A percentile compares a stretch with the other conserved stretches of the same genome.
Evolutionary conservation across 768 basidiomycete genomes (phyloP).

Genomic region (Crassisporium funariophilum): DNA sequence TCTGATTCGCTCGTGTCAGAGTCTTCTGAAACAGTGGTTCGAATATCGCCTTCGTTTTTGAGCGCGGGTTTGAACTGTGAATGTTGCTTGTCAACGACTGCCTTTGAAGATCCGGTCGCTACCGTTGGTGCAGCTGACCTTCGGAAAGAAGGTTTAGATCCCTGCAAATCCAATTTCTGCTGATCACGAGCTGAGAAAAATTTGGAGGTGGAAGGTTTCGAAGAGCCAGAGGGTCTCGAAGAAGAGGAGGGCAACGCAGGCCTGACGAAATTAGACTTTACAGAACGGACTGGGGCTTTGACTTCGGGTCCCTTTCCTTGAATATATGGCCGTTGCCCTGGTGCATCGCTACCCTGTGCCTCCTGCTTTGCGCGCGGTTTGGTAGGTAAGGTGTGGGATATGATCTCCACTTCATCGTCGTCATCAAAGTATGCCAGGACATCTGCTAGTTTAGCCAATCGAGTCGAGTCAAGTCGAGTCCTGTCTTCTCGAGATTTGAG

Average conservation of each 20-base stretch:
- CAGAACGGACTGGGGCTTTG: conserved; percentile 3
- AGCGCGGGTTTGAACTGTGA: conserved; percentile 12
- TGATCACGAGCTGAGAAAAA: conserved; percentile 32
- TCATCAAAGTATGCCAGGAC: conserved; percentile 66
- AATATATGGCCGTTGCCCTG: conserved; percentile 12
- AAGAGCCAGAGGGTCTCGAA: conserved; percentile 1
- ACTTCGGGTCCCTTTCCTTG: conserved; percentile 10
- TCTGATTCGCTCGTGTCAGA: conserved; percentile 48
- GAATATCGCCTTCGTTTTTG: conserved; percentile 32
- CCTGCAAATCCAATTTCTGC: conserved; percentile 36
- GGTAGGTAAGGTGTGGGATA: conserved; percentile 37
- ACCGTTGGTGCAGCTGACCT: conserved; percentile 20
- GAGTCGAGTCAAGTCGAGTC: conserved; percentile 58
- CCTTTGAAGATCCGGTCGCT: conserved; percentile 10
- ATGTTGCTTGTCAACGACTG: background rate
- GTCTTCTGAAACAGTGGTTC: conserved; percentile 23
- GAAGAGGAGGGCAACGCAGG: no score
- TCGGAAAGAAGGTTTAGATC: conserved; percentile 45
- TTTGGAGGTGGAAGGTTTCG: conserved; percentile 21
- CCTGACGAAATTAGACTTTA: no score
- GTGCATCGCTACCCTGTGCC: conserved; percentile 3
- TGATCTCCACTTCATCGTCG: conserved; percentile 60
- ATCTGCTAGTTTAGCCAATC: conserved; percentile 67
- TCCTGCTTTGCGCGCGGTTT: conserved; percentile 15
- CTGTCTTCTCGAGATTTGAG: conserved; percentile 34